Conservation (phyloP, 257 asterid genomes). For the Salvia hispanica region DNA sequence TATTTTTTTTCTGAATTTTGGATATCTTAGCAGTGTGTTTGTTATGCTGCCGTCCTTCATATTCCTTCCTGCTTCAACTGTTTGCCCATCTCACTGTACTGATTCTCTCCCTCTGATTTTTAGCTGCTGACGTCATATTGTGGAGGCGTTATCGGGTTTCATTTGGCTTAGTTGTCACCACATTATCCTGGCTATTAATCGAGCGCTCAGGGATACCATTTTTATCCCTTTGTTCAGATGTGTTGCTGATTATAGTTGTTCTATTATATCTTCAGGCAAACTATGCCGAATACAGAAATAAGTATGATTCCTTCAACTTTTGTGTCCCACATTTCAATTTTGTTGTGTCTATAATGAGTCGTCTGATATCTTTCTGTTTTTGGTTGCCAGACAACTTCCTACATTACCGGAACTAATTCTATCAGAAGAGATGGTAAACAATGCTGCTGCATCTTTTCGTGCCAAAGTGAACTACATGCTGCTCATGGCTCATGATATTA, state of each 20-base stretch:
- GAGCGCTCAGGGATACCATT: constrained; percentile 85
- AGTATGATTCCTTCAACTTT: constrained; percentile 43
- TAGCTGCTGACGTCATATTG: constrained; percentile 85
- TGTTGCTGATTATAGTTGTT: constrained; percentile 71
- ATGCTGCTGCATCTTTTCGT: constrained; percentile 92
- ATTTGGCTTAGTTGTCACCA: constrained; percentile 71
- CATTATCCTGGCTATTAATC: constrained; percentile 76
- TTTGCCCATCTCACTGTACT: constrained; percentile 29
- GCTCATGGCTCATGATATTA: constrained; percentile 97
- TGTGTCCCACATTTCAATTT: constrained; percentile 14
- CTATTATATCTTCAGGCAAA: constrained; percentile 76
- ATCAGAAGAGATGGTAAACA: constrained; percentile 94
- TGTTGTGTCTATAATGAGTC: constrained; percentile 19
- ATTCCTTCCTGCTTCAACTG: constrained; percentile 24
- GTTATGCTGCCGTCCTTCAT: constrained; percentile 26
- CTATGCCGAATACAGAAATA: constrained; percentile 63
- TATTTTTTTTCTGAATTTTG: constrained; percentile 18
- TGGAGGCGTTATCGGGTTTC: constrained; percentile 78
- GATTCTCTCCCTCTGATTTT: constrained; percentile 31
- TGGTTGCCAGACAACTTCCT: constrained; percentile 58
- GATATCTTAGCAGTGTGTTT: constrained; percentile 20
- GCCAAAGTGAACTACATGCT: constrained; percentile 84
- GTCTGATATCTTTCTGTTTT: constrained; percentile 34
- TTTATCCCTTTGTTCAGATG: constrained; percentile 74
- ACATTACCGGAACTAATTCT: constrained; percentile 81